Evolutionary conservation across 2,329 filamentous ascomycete genomes (phyloP).

Genomic region (Neophaeococcomyces mojaviensis): DNA sequence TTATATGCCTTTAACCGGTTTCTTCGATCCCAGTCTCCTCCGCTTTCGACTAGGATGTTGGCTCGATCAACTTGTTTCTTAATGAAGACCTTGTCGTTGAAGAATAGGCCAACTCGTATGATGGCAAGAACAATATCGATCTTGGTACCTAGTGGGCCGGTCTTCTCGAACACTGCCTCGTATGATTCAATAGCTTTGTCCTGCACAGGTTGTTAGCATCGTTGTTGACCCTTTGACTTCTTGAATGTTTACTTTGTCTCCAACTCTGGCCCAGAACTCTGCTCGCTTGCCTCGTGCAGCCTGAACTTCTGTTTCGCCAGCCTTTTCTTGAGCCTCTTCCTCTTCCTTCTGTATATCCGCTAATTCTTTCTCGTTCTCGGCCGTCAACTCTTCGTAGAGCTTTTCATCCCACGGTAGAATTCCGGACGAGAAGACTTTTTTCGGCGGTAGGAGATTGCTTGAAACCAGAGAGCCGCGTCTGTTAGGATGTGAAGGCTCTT

Average conservation of each 20-base stretch:
- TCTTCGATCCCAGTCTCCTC: constrained; percentile 96
- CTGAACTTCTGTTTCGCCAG: constrained; percentile 90
- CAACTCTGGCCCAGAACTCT: constrained; percentile 91
- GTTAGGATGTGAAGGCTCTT: constrained; percentile 33
- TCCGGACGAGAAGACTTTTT: constrained; percentile 55
- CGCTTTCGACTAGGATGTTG: constrained; percentile 81
- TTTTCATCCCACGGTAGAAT: constrained; percentile 85
- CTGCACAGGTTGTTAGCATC: constrained; percentile 39
- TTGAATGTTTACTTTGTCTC: constrained; percentile 69
- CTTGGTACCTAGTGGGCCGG: constrained; percentile 90
- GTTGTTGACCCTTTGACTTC: not conserved
- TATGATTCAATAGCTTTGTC: constrained; percentile 90
- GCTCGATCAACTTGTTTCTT: constrained; percentile 92
- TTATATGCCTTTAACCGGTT: constrained; percentile 99
- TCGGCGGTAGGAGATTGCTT: constrained; percentile 63
- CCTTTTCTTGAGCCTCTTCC: constrained; percentile 91
- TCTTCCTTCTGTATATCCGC: constrained; percentile 74
- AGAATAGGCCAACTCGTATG: constrained; percentile 92
- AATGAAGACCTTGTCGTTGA: constrained; percentile 82
- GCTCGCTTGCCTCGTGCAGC: constrained; percentile 89
- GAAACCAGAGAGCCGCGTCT: constrained; percentile 60
- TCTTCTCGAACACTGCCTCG: constrained; percentile 93
- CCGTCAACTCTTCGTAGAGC: constrained; percentile 69
- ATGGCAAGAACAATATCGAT: constrained; percentile 96
- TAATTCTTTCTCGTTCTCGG: constrained; percentile 70